phyloP scores from a whole-genome alignment of 1,139 yeast genomes.

The Yamadazyma friedrichii region DNA sequence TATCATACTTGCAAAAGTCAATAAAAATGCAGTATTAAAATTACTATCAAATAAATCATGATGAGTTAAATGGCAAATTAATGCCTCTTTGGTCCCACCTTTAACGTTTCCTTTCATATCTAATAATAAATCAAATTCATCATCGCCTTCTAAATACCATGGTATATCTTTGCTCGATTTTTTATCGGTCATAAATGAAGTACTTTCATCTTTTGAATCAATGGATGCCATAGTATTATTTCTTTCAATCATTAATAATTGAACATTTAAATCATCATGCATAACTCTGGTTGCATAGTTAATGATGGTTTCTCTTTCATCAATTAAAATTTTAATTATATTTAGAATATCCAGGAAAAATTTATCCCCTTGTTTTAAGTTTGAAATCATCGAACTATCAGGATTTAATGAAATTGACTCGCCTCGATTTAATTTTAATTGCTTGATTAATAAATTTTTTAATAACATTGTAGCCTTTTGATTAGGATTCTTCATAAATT shows the following conservation, averaged over 20 bases:
- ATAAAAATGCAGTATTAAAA: slow-evolving; percentile 68
- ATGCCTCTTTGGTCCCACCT: slow-evolving; percentile 84
- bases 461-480: slow-evolving; percentile 54
- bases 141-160: slow-evolving; percentile 82
- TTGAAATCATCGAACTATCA: slow-evolving; percentile 43
- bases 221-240: slow-evolving; percentile 50
- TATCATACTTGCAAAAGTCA: slow-evolving; percentile 77
- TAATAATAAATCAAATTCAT: slow-evolving; percentile 67
- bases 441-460: slow-evolving; percentile 44
- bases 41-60: slow-evolving; percentile 68
- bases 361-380: slow-evolving; percentile 46
- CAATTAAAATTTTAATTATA: slow-evolving; percentile 57
- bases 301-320: slow-evolving; percentile 66
- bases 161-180: slow-evolving; percentile 49
- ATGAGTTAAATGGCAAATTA: slow-evolving; percentile 80
- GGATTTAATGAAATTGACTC: slow-evolving; percentile 50
- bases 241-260: slow-evolving; percentile 58
- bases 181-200: slow-evolving; percentile 34
- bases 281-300: slow-evolving; percentile 75
- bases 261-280: slow-evolving; percentile 70
- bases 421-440: slow-evolving; percentile 40
- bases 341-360: slow-evolving; percentile 43
- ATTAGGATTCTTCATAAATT: slow-evolving; percentile 37
- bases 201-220: slow-evolving; percentile 39
- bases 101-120: slow-evolving; percentile 74